Conservation (phyloP, 345 rosid genomes). For the Capsella bursapastoris region DNA sequence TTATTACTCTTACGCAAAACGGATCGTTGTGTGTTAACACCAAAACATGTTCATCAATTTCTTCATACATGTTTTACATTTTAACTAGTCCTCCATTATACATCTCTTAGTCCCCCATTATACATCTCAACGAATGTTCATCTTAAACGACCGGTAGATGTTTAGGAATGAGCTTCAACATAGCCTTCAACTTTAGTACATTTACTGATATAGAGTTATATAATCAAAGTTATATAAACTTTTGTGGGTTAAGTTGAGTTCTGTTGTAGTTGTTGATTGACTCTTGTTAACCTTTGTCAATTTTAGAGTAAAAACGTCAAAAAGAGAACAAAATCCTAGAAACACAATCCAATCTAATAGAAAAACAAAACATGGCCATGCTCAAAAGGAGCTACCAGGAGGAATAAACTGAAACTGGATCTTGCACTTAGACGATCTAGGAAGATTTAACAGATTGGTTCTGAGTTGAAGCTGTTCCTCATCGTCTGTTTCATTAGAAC, state of each 20-base stretch:
- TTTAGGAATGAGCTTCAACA: neutral
- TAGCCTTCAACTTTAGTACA: neutral
- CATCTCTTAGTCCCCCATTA: too few relatives aligned
- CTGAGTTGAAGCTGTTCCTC: neutral
- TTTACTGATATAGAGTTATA: neutral
- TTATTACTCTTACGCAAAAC: too few relatives aligned
- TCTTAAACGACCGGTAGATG: too few relatives aligned
- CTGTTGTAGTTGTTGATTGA: neutral
- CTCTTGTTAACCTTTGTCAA: neutral
- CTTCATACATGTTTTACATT: too few relatives aligned
- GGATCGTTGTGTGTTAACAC: too few relatives aligned
- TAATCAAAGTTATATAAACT: neutral
- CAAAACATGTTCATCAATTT: too few relatives aligned
- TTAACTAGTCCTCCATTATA: too few relatives aligned
- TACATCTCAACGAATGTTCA: too few relatives aligned
- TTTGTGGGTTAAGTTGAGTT: neutral
- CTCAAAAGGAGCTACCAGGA: neutral
- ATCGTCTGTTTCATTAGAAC: neutral
- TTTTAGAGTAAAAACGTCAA: neutral
- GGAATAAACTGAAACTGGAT: neutral
- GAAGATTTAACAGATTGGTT: too few relatives aligned
- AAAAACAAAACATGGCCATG: neutral
- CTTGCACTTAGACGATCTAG: too few relatives aligned
- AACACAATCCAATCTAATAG: neutral
- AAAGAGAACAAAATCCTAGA: neutral